Base-by-base conservation (phyloP, 371 early-diverging fungal genomes). In the Mucor irregularis region DNA sequence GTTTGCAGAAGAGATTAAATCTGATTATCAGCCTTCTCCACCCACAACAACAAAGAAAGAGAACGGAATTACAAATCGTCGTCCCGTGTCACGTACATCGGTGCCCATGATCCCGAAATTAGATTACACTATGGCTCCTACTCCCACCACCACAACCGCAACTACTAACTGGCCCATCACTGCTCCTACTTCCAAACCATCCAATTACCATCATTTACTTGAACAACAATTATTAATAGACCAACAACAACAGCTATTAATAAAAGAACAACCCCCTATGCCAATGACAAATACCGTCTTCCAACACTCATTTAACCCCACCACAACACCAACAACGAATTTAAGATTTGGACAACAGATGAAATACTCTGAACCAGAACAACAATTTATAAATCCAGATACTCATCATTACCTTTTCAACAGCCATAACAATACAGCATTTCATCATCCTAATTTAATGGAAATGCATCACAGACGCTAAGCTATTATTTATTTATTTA, bases 81-180 rank as follows among this genome's bases (percentile, higher is more conserved):
- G 44, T 44, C 37, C 45, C 25, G 58, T 58, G 44, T 45, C 51
- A 58, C 58, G 30, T 13, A 29, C 45, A 45, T 58, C 58, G 58
- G 58, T 45, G 13, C 10, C 50, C 9, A 37, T 43, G 44, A 26
- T 58, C n/a, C 58, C 58, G 58, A 58, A 49, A 13, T 34, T 9
- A 24, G 44, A n/a, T n/a, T n/a, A n/a, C n/a, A n/a, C n/a, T n/a
- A n/a, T n/a, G n/a, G n/a, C n/a, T n/a, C n/a, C n/a, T n/a, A n/a
- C n/a, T n/a, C n/a, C n/a, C n/a, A n/a, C n/a, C n/a, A n/a, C n/a
- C n/a, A n/a, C n/a, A n/a, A n/a, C n/a, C n/a, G n/a, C n/a, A 26
- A 26, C n/a, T 50, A 46, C 50, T 58, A 37, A 42, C 45, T 42
- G 35, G 45, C 37, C 33, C 22, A 58, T 4, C 30, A 29, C 51